Evolutionary conservation across 768 basidiomycete genomes (phyloP).

Genomic region (Tephrocybe sp.): DNA sequence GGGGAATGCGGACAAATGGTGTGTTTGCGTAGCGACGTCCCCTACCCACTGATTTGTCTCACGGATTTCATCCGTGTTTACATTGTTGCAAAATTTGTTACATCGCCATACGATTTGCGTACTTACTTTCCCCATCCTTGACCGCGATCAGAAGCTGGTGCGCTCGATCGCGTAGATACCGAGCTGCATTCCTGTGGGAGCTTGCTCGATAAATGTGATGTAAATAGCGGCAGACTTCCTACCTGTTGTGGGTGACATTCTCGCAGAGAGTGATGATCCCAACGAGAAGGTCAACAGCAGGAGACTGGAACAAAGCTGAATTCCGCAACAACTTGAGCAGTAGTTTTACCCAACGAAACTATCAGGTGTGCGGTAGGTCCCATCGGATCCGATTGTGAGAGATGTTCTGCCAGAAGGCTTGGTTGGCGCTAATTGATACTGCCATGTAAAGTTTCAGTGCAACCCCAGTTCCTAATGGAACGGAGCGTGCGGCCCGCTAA

Average conservation of each 20-base stretch:
- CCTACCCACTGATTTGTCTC: no score
- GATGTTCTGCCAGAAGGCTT: background rate
- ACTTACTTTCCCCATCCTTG: constrained; percentile 33
- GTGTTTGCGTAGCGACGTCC: no score
- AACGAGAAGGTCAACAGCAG: constrained; percentile 39
- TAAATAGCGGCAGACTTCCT: no score
- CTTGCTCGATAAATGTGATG: no score
- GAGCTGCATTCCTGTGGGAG: constrained; percentile 35
- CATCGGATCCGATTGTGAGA: background rate
- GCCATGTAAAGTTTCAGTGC: no score
- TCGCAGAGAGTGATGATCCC: constrained; percentile 45
- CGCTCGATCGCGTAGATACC: constrained; percentile 46
- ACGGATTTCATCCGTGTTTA: no score
- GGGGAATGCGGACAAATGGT: no score
- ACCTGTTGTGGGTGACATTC: constrained; percentile 50
- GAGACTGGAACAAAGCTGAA: constrained; percentile 47
- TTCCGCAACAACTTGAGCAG: constrained; percentile 44
- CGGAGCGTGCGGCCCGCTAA: background rate
- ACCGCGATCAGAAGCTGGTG: constrained; percentile 39
- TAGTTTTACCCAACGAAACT: constrained; percentile 32
- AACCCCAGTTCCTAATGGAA: background rate
- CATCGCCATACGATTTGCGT: no score
- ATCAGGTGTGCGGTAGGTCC: constrained; percentile 12
- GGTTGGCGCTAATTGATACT: background rate
- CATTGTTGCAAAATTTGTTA: no score